Conservation (phyloP, 2,329 filamentous ascomycete genomes). For the Eurotiales sp. region DNA sequence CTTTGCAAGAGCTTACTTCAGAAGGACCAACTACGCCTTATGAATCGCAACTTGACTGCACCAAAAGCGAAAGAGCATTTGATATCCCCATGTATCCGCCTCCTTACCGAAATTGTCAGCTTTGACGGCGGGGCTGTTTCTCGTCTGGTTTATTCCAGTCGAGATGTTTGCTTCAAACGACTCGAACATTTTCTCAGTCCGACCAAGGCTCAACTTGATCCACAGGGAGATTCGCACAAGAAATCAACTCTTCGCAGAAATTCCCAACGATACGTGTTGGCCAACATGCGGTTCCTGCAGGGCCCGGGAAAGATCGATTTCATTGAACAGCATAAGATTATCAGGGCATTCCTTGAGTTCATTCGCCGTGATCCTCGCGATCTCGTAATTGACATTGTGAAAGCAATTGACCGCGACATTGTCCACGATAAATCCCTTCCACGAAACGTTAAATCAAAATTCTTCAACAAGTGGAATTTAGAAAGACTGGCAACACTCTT, state of each 20-base stretch:
- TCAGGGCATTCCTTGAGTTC: constrained; percentile 68
- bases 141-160: constrained; percentile 69
- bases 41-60: constrained; percentile 73
- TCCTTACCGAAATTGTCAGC: constrained; percentile 78
- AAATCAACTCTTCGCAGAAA: constrained; percentile 79
- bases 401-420: constrained; percentile 65
- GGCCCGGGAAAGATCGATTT: constrained; percentile 76
- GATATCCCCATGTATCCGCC: constrained; percentile 79
- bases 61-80: constrained; percentile 81
- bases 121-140: constrained; percentile 84
- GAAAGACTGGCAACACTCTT: constrained; percentile 70
- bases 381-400: constrained; percentile 70
- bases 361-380: constrained; percentile 74
- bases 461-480: constrained; percentile 72
- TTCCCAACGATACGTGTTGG: constrained; percentile 74
- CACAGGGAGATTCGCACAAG: constrained; percentile 59
- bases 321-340: constrained; percentile 67
- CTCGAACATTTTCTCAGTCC: constrained; percentile 77
- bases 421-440: constrained; percentile 71
- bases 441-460: constrained; percentile 67
- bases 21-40: constrained; percentile 72
- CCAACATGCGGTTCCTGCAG: constrained; percentile 73
- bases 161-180: constrained; percentile 74
- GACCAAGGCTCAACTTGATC: constrained; percentile 50
- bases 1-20: constrained; percentile 80